Evolutionary conservation across 805 yeast species (phyloP).

Genomic region (Metschnikowia reukaufii): DNA sequence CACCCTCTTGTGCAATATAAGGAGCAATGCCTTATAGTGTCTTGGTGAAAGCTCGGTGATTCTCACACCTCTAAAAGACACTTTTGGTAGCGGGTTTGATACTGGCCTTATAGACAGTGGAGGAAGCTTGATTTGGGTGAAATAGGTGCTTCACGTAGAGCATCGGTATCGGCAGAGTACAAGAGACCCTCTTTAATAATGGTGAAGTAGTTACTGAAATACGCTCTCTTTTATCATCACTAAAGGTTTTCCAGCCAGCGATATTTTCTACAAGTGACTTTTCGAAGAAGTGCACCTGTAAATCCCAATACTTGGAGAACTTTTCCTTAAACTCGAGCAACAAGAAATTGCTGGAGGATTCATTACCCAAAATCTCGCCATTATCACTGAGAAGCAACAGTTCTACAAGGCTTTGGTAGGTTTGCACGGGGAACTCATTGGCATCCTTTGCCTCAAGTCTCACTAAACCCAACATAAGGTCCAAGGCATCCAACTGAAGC

Average conservation of each 20-base stretch:
- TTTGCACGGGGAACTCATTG: constrained; percentile 61
- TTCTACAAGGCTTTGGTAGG: constrained; percentile 44
- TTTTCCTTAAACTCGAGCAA: constrained; percentile 56
- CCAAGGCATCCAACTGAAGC: constrained; percentile 54
- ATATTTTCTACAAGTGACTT: constrained; percentile 27
- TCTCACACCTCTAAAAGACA: constrained; percentile 59
- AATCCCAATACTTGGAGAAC: constrained; percentile 65
- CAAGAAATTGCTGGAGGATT: constrained; percentile 47
- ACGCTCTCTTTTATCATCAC: neutral
- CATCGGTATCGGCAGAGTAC: constrained; percentile 26
- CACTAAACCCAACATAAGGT: constrained; percentile 54
- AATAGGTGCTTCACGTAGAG: constrained; percentile 29
- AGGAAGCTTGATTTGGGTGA: constrained; percentile 38
- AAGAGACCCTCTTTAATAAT: constrained; percentile 33
- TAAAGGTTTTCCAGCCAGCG: constrained; percentile 4
- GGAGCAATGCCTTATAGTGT: constrained; percentile 69
- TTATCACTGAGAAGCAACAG: constrained; percentile 29
- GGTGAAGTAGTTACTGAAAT: constrained; percentile 42
- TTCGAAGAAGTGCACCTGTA: constrained; percentile 70
- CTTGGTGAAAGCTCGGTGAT: constrained; percentile 45
- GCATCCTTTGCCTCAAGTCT: constrained; percentile 53
- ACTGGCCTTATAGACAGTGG: constrained; percentile 38
- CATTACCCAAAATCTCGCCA: constrained; percentile 45
- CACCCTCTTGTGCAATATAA: constrained; percentile 76
- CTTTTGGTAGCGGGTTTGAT: constrained; percentile 70